Evolutionary conservation across 2,329 filamentous ascomycete genomes (phyloP).

Genomic region (Endoconidiophora polonica): DNA sequence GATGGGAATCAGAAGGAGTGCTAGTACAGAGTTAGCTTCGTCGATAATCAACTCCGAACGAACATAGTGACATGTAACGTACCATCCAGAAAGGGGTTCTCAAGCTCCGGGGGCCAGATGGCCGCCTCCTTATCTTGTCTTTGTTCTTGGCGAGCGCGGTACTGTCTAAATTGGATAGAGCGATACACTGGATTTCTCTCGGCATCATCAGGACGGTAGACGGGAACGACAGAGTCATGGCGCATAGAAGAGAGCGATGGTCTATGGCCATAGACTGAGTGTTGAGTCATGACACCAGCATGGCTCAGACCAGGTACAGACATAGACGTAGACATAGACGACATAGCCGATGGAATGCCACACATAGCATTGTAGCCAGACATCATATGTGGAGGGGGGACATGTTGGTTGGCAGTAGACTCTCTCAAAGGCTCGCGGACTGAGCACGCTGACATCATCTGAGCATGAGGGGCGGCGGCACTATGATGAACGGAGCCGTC

Average conservation of each 20-base stretch:
- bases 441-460: slow-evolving; percentile 25
- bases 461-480: slow-evolving; percentile 29
- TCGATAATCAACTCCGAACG: neutral
- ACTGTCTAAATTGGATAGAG: slow-evolving; percentile 46
- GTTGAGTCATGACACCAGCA: neutral
- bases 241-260: slow-evolving; percentile 5
- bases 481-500: slow-evolving; percentile 23
- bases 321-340: neutral
- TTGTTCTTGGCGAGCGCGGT: slow-evolving; percentile 47
- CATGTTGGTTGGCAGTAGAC: neutral
- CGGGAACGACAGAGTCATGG: slow-evolving; percentile 8
- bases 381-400: slow-evolving; percentile 4
- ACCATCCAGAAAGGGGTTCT: slow-evolving; percentile 53
- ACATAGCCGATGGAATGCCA: slow-evolving; percentile 2
- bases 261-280: slow-evolving; percentile 5
- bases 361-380: slow-evolving; percentile 10
- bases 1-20: slow-evolving; percentile 46
- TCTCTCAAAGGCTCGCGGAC: slow-evolving; percentile 5
- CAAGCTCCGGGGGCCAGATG: slow-evolving; percentile 45
- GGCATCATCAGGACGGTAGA: slow-evolving; percentile 15
- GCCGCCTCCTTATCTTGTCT: slow-evolving; percentile 39
- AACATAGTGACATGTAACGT: slow-evolving; percentile 17
- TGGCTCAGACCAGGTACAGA: neutral
- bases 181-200: slow-evolving; percentile 42
- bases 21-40: slow-evolving; percentile 21